Evolutionary conservation across 306 rosid genomes (phyloP).

Genomic region (Dicorynia guianensis): DNA sequence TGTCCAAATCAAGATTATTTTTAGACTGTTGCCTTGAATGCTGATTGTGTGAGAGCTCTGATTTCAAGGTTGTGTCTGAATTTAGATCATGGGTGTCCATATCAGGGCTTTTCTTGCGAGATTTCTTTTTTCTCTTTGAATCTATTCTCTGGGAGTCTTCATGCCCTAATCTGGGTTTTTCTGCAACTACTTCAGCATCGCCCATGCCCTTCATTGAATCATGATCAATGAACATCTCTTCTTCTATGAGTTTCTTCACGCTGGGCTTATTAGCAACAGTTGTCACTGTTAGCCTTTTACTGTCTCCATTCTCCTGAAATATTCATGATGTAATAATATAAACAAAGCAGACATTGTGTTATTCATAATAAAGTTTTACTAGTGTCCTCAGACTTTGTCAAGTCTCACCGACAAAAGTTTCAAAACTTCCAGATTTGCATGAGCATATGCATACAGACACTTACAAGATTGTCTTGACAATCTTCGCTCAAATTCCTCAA

Average conservation of each 20-base stretch:
- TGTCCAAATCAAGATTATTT: conserved; percentile 61
- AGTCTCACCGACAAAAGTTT: background rate
- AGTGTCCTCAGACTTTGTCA: conserved; percentile 2
- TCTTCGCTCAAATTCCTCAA: conserved; percentile 71
- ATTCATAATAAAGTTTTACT: conserved; percentile 7
- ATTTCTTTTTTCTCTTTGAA: conserved; percentile 59
- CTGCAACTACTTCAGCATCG: conserved; percentile 50
- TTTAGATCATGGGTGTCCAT: conserved; percentile 57
- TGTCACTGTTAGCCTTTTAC: conserved; percentile 41
- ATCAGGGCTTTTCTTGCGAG: conserved; percentile 70
- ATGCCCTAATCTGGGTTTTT: conserved; percentile 42
- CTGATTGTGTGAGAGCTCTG: conserved; percentile 51
- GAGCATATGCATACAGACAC: conserved; percentile 39
- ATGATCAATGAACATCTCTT: conserved; percentile 77
- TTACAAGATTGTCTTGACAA: conserved; percentile 59
- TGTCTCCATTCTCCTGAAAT: conserved; percentile 68
- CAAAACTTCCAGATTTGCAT: conserved; percentile 18
- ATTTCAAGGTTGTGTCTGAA: conserved; percentile 51
- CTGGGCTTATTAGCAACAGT: conserved; percentile 70
- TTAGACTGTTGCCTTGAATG: conserved; percentile 51
- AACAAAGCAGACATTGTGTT: conserved; percentile 11
- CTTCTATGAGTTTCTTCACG: conserved; percentile 94
- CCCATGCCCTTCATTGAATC: conserved; percentile 50
- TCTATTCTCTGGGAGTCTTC: conserved; percentile 48
- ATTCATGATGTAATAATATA: conserved; percentile 11